A percentile compares a stretch with the other conserved stretches of the same genome.
These are phyloP conservation scores for Camelina neglecta DNA, from an alignment of 345 rosid genomes.

Conservation along the genomic window DNA sequence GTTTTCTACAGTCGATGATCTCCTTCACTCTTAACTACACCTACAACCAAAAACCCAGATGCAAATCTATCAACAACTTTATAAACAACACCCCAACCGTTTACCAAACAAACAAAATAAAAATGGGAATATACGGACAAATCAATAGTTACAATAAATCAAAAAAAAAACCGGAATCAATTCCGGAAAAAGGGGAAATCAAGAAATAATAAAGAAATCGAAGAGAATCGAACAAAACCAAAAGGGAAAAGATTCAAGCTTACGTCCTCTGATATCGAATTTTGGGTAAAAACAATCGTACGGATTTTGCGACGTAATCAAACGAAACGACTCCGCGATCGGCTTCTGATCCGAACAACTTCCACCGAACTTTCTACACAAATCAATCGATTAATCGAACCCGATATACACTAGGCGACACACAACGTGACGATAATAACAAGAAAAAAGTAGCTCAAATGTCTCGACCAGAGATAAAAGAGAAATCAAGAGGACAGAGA, in stretches of 20 bases:
- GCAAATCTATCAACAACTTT: conserved; percentile 29
- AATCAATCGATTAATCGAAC: conserved; percentile 20
- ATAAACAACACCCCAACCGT: conserved; percentile 2
- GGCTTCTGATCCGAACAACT: conserved; percentile 52
- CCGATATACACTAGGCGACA: conserved; percentile 14
- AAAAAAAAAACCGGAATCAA: conserved; percentile 13
- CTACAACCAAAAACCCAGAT: conserved; percentile 29
- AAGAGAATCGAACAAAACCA: conserved; percentile 9
- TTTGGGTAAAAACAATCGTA: not conserved
- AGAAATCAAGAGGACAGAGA: conserved; percentile 11
- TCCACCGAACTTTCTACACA: conserved; percentile 10
- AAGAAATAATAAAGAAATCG: not conserved
- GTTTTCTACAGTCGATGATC: conserved; percentile 48
- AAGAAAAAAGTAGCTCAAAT: conserved; percentile 31
- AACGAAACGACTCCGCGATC: conserved; percentile 37
- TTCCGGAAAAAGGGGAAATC: conserved; percentile 35
- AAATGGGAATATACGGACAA: conserved; percentile 22
- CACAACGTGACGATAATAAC: conserved; percentile 13
- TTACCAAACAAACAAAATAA: not conserved
- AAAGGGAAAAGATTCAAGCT: conserved; percentile 38
- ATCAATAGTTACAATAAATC: not conserved
- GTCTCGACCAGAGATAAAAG: conserved; percentile 19
- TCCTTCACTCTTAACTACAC: conserved; percentile 67
- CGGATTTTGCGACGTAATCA: conserved; percentile 10
- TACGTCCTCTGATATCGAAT: conserved; percentile 52